Percentiles rank a stretch among this genome's conserved stretches.
These are phyloP conservation scores for Aureobasidium lini DNA, from an alignment of 2,329 filamentous ascomycete species.

Conservation along the genomic window DNA sequence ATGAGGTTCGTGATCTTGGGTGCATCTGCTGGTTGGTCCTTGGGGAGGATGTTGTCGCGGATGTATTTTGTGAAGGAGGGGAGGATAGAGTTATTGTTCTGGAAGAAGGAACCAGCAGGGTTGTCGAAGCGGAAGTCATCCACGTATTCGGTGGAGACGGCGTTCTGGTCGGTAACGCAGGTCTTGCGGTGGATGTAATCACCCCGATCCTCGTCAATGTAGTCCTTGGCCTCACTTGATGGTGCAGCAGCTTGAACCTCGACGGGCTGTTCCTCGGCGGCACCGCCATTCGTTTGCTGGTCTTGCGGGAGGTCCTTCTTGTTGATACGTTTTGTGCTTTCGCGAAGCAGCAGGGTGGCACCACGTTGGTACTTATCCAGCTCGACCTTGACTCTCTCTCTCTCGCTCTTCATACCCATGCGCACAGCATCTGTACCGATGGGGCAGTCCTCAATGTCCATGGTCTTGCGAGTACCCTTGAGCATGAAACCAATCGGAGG, in stretches of 20 bases:
- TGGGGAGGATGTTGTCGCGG: slow-evolving; percentile 64
- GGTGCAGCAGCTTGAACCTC: slow-evolving; percentile 17
- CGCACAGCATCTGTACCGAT: slow-evolving; percentile 85
- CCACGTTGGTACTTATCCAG: slow-evolving; percentile 67
- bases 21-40: slow-evolving; percentile 23
- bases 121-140: slow-evolving; percentile 80
- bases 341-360: slow-evolving; percentile 80
- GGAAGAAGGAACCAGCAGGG: slow-evolving; percentile 91
- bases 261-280: slow-evolving; percentile 18
- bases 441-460: slow-evolving; percentile 96
- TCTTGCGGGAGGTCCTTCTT: slow-evolving; percentile 32
- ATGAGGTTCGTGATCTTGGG: slow-evolving; percentile 73
- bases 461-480: slow-evolving; percentile 69
- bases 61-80: slow-evolving; percentile 80
- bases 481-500: slow-evolving; percentile 85
- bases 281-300: slow-evolving; percentile 22
- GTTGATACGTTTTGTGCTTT: slow-evolving; percentile 64
- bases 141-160: slow-evolving; percentile 78
- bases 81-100: slow-evolving; percentile 99
- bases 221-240: slow-evolving; percentile 36
- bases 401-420: slow-evolving; percentile 68
- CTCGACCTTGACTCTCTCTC: slow-evolving; percentile 65
- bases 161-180: slow-evolving; percentile 81
- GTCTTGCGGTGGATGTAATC: slow-evolving; percentile 69
- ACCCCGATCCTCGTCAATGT: slow-evolving; percentile 50